Base-by-base conservation (phyloP, 768 basidiomycete genomes). In the Lactarius tabidus region DNA sequence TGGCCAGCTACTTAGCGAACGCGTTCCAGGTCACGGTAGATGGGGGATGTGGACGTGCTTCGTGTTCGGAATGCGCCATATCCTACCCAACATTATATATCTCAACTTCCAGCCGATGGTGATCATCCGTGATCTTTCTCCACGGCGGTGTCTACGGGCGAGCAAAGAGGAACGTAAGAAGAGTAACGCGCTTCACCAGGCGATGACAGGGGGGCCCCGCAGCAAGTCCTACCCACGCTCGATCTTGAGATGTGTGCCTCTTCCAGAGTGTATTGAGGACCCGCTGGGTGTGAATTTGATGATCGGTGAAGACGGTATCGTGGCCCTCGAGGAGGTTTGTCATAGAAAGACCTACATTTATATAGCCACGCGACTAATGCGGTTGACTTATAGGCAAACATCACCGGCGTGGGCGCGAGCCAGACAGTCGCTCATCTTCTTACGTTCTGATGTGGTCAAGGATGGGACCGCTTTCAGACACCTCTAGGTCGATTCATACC, bases 261-360 rank as follows among this genome's bases (percentile, higher is more conserved):
- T 67, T 41, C 67, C 59, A 23, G 14, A 28, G n/a, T 29, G 62
- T 29, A 56, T 67, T 35, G 12, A 18, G 5, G 15, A 35, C 26
- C n/a, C 10, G 12, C 35, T 28, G 5, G 4, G 17, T 0, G 41
- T 57, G 20, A 5, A 63, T n/a, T 38, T 68, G 29, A 69, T 69
- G 69, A 64, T 69, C 38, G 62, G 67, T 52, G 69, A 69, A 62
- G 69, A 69, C n/a, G 53, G 43, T 8, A 56, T 69, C 20, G 23
- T 69, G 12, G 63, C 17, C 33, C 28, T 68, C 53, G 69, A 69
- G 45, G 68, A 69, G 57, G 69, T 69, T 18, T 14, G 69, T 67
- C 23, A 9, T n/a, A 31, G 5, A 43, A 20, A 41, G 18, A n/a
- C 6, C 26, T 62, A 57, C 17, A 33, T 66, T 17, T 54, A 36